Percentiles rank a stretch among this genome's conserved stretches.
phyloP scores from a whole-genome alignment of 164 flowering plant genomes.

The Kalanchoe fedtschenkoi region DNA sequence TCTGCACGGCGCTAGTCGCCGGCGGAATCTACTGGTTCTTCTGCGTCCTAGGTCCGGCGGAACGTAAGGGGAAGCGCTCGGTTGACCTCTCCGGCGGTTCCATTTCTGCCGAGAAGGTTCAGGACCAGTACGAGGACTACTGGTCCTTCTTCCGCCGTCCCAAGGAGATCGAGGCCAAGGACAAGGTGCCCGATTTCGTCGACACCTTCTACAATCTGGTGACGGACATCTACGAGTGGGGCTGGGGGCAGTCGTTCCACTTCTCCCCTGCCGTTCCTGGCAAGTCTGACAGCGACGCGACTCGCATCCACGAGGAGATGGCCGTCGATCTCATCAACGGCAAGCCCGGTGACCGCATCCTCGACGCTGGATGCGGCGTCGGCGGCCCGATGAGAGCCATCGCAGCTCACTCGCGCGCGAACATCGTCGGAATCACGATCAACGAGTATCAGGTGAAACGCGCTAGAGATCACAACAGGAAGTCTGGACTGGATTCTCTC shows the following conservation, averaged over 20 bases:
- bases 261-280: conserved; percentile 76
- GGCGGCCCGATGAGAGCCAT: conserved; percentile 97
- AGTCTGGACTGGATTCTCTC: conserved; percentile 59
- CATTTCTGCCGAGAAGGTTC: conserved; percentile 64
- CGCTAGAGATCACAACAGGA: conserved; percentile 64
- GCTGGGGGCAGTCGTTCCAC: conserved; percentile 94
- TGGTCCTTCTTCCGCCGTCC: conserved; percentile 90
- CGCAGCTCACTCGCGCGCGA: conserved; percentile 63
- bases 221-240: conserved; percentile 97
- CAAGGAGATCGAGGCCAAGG: conserved; percentile 74
- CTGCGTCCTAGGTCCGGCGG: conserved; percentile 80
- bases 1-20: conserved; percentile 52
- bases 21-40: conserved; percentile 88
- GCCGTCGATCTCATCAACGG: conserved; percentile 70
- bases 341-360: conserved; percentile 38
- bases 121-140: conserved; percentile 67
- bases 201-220: conserved; percentile 92
- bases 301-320: conserved; percentile 75
- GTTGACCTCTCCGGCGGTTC: conserved; percentile 81
- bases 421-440: conserved; percentile 85
- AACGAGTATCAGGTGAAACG: conserved; percentile 87
- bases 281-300: conserved; percentile 69
- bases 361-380: conserved; percentile 93
- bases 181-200: conserved; percentile 77
- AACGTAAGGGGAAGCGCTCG: conserved; percentile 68